These are phyloP conservation scores for Chaetomiaceae sp. DNA, from an alignment of 2,329 filamentous ascomycete species.

Conservation along the genomic window DNA sequence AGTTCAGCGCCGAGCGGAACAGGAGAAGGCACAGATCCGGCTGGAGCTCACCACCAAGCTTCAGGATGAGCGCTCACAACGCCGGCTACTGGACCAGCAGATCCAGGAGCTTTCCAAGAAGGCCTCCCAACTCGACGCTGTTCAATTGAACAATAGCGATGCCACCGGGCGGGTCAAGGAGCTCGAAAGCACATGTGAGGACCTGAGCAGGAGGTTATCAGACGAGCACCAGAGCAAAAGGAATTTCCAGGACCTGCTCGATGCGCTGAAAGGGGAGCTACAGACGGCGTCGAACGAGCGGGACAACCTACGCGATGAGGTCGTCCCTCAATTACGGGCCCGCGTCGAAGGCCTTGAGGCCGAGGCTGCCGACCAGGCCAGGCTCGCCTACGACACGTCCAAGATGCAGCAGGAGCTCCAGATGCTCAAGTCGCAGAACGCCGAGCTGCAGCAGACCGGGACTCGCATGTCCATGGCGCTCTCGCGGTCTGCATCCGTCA, in stretches of 20 bases:
- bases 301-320: conserved; percentile 84
- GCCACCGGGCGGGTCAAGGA: conserved; percentile 62
- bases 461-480: conserved; percentile 40
- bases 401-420: conserved; percentile 85
- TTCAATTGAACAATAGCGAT: conserved; percentile 50
- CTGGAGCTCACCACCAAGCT: conserved; percentile 79
- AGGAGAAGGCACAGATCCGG: conserved; percentile 82
- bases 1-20: conserved; percentile 76
- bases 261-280: conserved; percentile 75
- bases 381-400: conserved; percentile 69
- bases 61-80: conserved; percentile 73
- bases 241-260: conserved; percentile 88
- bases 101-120: conserved; percentile 76
- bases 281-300: conserved; percentile 78
- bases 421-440: conserved; percentile 45
- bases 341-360: conserved; percentile 72
- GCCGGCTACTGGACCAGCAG: conserved; percentile 74
- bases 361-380: conserved; percentile 65
- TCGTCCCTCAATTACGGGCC: conserved; percentile 71
- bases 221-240: conserved; percentile 85
- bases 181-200: conserved; percentile 73
- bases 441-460: conserved; percentile 14
- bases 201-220: conserved; percentile 70
- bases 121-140: conserved; percentile 56
- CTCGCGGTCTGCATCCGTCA: conserved; percentile 61